These are phyloP conservation scores for Yamadazyma friedrichii DNA, from an alignment of 1,139 yeast species.

Conservation along the genomic window DNA sequence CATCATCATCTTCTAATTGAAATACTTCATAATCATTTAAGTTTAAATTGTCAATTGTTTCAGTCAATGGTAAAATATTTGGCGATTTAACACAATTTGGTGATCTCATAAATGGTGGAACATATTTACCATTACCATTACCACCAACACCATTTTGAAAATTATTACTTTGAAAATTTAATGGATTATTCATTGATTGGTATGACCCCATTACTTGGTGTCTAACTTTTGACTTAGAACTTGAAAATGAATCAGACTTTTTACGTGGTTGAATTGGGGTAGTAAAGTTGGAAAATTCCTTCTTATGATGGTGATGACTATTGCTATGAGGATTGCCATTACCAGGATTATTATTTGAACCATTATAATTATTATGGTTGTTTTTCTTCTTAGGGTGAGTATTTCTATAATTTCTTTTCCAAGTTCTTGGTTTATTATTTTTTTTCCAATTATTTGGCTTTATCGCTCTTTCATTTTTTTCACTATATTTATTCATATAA, in stretches of 20 bases:
- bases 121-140: conserved; percentile 34
- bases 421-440: conserved; percentile 25
- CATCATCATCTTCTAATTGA: conserved; percentile 42
- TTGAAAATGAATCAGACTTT: conserved; percentile 30
- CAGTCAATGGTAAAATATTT: conserved; percentile 34
- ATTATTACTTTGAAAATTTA: neutral
- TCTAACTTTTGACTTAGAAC: conserved; percentile 5
- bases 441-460: conserved; percentile 32
- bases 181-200: conserved; percentile 10
- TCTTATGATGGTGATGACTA: conserved; percentile 12
- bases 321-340: neutral
- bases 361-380: conserved; percentile 7
- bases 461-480: conserved; percentile 19
- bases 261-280: conserved; percentile 16
- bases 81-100: conserved; percentile 38
- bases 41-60: conserved; percentile 36
- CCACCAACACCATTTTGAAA: conserved; percentile 7
- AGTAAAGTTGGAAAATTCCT: conserved; percentile 12
- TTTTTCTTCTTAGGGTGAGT: conserved; percentile 16
- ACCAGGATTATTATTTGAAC: neutral
- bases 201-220: neutral
- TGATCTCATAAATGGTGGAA: conserved; percentile 47
- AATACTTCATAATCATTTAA: conserved; percentile 39
- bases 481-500: conserved; percentile 69
- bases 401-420: conserved; percentile 19